These are phyloP conservation scores for Hsuehochloa calcarea DNA, from an alignment of 176 grass and related monocot species.

Conservation along the genomic window DNA sequence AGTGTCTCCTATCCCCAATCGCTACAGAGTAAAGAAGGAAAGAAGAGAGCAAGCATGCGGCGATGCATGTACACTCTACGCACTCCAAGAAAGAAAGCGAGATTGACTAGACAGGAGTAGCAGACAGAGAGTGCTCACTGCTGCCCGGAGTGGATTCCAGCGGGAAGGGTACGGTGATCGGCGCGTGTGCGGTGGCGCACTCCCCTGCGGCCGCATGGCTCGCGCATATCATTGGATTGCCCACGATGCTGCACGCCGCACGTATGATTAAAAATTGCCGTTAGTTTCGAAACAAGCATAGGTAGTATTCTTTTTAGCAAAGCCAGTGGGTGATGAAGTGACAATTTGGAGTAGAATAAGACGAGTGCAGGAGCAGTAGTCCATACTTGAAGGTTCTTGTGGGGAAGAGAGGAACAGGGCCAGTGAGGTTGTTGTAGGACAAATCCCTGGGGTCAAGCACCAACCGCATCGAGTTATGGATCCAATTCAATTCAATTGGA, in stretches of 20 bases:
- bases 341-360: slow-evolving; percentile 10
- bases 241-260: slow-evolving; percentile 64
- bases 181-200: slow-evolving; percentile 55
- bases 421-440: slow-evolving; percentile 93
- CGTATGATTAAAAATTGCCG: not conserved
- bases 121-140: slow-evolving; percentile 36
- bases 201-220: slow-evolving; percentile 36
- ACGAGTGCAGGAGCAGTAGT: not conserved
- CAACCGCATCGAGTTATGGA: not conserved
- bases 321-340: not conserved
- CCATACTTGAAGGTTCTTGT: slow-evolving; percentile 83
- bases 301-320: not conserved
- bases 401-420: slow-evolving; percentile 71
- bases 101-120: slow-evolving; percentile 1
- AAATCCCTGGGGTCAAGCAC: slow-evolving; percentile 56
- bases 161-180: slow-evolving; percentile 53
- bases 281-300: not conserved
- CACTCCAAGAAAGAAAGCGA: slow-evolving; percentile 1
- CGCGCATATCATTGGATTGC: slow-evolving; percentile 89
- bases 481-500: slow-evolving; percentile 23
- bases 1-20: not conserved
- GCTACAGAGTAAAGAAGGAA: slow-evolving; percentile 12
- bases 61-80: not conserved
- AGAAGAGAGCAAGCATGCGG: not conserved
- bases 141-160: slow-evolving; percentile 58